These are phyloP conservation scores for Leishmania arabica DNA, from an alignment of 208 protist species.

Conservation along the genomic window DNA sequence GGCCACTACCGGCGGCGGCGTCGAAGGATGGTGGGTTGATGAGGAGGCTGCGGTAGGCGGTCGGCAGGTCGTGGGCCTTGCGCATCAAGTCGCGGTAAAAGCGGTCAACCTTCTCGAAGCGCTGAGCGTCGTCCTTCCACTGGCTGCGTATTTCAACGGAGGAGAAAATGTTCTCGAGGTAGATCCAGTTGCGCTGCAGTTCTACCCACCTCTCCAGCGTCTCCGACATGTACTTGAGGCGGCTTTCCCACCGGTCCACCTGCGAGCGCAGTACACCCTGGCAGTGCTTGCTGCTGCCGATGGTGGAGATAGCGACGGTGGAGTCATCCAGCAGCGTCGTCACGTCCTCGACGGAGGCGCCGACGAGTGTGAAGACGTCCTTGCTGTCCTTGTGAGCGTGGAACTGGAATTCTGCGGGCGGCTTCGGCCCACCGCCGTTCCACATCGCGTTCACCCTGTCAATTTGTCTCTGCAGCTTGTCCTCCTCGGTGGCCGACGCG, in stretches of 20 bases:
- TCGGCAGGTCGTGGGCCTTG: slow-evolving; percentile 91
- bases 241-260: slow-evolving; percentile 95
- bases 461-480: slow-evolving; percentile 96
- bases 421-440: slow-evolving; percentile 92
- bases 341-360: slow-evolving; percentile 93
- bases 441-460: slow-evolving; percentile 94
- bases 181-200: slow-evolving; percentile 97
- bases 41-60: slow-evolving; percentile 87
- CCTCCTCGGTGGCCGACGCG: slow-evolving; percentile 95
- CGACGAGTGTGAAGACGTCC: slow-evolving; percentile 92
- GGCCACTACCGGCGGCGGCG: slow-evolving; percentile 34
- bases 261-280: slow-evolving; percentile 89
- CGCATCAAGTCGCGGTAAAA: slow-evolving; percentile 96
- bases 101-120: slow-evolving; percentile 94
- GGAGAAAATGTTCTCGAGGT: slow-evolving; percentile 97
- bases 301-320: slow-evolving; percentile 91
- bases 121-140: slow-evolving; percentile 96
- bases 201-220: slow-evolving; percentile 95
- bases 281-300: slow-evolving; percentile 93
- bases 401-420: slow-evolving; percentile 93
- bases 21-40: slow-evolving; percentile 87
- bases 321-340: slow-evolving; percentile 93
- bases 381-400: slow-evolving; percentile 94
- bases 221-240: slow-evolving; percentile 93
- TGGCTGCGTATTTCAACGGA: slow-evolving; percentile 96